Base-by-base conservation (phyloP, 1,284 basidiomycete species). In the Stereum hirsutum region DNA sequence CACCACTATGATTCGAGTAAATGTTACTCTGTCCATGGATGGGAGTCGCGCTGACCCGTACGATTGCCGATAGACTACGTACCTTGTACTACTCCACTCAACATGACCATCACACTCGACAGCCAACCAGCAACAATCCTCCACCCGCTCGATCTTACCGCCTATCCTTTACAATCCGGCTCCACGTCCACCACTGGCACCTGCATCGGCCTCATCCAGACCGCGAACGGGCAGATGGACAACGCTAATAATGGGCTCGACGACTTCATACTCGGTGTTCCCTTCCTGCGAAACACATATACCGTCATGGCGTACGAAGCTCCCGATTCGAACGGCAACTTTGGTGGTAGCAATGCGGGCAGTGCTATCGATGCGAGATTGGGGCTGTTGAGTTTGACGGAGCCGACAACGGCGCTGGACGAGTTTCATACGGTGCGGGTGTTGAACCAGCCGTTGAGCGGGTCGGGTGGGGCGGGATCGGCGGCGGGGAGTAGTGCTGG, bases 201-300 rank as follows among this genome's bases (percentile, higher is more conserved):
- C 51, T 88, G 84, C 61, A 59, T 74, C 2, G 83, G 83, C 10
- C 60, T 82, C 36, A 80, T 87, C 49, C 83, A 86, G 54, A 58
- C 74, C 15, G 69, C 63, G 17, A 67, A 73, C 36, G 49, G 53
- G 5, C 49, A 57, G 6, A 66, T 81, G 34, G 53, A 57, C 2
- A 51, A 54, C 6, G 50, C 61, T 0, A 48, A 49, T 5, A 55
- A 47, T 10, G n/a, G n/a, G n/a, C 60, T 74, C 24, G 73, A 72
- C 0, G 82, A 86, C 56, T 75, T 86, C 61, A 68, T 83, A 43
- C 74, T 86, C 34, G 85, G 84, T 23, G 78, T 85, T 0, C 78
- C 84, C 0, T 88, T 87, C 57, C 63, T 88, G 52, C 71, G 83
- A 8, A 86, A 77, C 53, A 70, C 75, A 4, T 88, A 87, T 56